phyloP scores from a whole-genome alignment of 1,284 basidiomycete genomes.

The Austroboletus novae-zelandiae region DNA sequence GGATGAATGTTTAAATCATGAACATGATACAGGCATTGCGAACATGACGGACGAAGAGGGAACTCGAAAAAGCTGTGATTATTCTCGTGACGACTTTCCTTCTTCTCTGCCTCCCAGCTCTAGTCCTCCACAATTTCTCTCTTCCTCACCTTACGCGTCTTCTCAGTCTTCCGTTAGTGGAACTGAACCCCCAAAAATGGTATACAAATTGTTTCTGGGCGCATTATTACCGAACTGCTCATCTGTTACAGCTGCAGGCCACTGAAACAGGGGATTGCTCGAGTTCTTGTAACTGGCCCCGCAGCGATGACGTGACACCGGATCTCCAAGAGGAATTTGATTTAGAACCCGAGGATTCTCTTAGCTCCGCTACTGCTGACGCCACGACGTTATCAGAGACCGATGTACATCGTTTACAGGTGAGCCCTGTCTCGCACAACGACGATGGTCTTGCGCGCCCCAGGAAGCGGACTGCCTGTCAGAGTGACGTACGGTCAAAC shows the following conservation, averaged over 20 bases:
- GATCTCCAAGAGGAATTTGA: neutral
- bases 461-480: slow-evolving; percentile 11
- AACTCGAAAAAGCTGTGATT: slow-evolving; percentile 4
- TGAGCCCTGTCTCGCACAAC: neutral
- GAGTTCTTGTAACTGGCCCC: neutral
- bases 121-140: slow-evolving; percentile 45
- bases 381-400: neutral
- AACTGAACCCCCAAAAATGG: slow-evolving; percentile 10
- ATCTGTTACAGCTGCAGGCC: slow-evolving; percentile 5
- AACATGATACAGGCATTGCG: neutral
- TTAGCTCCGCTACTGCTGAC: neutral
- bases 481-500: slow-evolving; percentile 20
- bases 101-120: slow-evolving; percentile 48
- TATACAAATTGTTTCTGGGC: slow-evolving; percentile 1
- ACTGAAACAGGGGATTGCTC: neutral
- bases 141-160: slow-evolving; percentile 43
- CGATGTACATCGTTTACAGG: neutral
- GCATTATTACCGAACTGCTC: slow-evolving; percentile 2
- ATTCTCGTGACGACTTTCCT: slow-evolving; percentile 2
- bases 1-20: neutral
- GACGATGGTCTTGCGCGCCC: neutral
- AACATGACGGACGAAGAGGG: slow-evolving; percentile 2
- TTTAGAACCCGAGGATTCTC: neutral
- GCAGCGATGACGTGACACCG: neutral
- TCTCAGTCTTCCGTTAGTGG: slow-evolving; percentile 36